Conservation (phyloP, 2,329 filamentous ascomycete species). For the Colletotrichum higginsianum region DNA sequence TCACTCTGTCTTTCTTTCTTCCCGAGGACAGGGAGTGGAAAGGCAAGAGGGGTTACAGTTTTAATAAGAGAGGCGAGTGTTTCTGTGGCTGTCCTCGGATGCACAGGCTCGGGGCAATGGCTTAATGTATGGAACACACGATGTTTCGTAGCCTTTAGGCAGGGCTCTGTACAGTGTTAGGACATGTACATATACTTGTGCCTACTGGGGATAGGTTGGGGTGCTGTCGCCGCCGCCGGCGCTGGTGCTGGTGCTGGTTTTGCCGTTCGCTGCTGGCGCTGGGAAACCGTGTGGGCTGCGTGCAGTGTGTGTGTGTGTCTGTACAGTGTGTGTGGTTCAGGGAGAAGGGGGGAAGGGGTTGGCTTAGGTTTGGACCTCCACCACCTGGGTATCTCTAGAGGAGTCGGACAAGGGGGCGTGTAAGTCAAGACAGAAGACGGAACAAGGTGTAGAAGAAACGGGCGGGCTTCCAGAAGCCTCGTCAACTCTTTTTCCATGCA, state of each 20-base stretch:
- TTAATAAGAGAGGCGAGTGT: slow-evolving; percentile 36
- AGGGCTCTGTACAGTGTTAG: slow-evolving; percentile 17
- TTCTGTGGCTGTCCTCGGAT: slow-evolving; percentile 39
- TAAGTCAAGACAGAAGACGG: neutral
- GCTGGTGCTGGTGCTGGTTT: neutral
- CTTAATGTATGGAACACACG: slow-evolving; percentile 42
- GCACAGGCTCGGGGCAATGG: slow-evolving; percentile 32
- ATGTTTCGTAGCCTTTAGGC: slow-evolving; percentile 41
- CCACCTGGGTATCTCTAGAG: slow-evolving; percentile 27
- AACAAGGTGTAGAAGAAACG: slow-evolving; percentile 12
- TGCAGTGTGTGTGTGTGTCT: slow-evolving; percentile 11
- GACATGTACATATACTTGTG: slow-evolving; percentile 10
- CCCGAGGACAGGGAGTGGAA: slow-evolving; percentile 8
- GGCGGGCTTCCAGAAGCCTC: slow-evolving; percentile 25
- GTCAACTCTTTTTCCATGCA: neutral
- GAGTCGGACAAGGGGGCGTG: slow-evolving; percentile 30
- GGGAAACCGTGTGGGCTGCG: slow-evolving; percentile 1
- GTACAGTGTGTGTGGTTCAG: too few relatives aligned
- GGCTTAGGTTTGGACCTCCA: slow-evolving; percentile 32
- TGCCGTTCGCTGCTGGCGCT: neutral
- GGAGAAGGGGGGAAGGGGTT: slow-evolving; percentile 8
- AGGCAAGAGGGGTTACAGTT: slow-evolving; percentile 34
- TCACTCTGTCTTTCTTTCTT: slow-evolving; percentile 17
- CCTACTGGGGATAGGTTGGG: slow-evolving; percentile 30
- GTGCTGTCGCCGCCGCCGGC: neutral